Evolutionary conservation across 1,139 yeast species (phyloP), one percentile per base, ranked within the genome.

Genomic region (Protomyces inundatus): DNA sequence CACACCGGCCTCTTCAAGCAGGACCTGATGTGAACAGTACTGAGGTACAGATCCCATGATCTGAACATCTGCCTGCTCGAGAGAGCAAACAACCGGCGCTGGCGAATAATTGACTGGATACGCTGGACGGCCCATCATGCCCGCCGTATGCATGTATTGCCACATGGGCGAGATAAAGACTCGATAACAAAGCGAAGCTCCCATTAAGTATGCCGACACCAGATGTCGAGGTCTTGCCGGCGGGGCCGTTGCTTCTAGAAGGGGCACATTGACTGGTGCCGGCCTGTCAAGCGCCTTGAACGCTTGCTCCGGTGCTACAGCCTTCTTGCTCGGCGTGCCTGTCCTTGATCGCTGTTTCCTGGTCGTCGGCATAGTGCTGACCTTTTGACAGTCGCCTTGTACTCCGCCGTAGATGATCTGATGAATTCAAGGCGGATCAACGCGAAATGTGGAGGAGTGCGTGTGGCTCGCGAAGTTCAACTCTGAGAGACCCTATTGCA

Each of bases 21-120:
- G n/a, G 51, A 57, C 40, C 40, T 57, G 55, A 39, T 57, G 61
- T 33, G 48, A 54, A 16, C 61, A 57, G 32, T 48, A 57, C 40
- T 57, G 48, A n/a, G 61, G 61, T 14, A 54, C 61, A 50, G 48
- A 48, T 3, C 39, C 39, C 10, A 55, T 14, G 12, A 14, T 39
- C n/a, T 12, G 6, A 39, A 3, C 9, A 14, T n/a, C 12, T 12
- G 12, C 14, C 16, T 14, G 55, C 37, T 57, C 55, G n/a, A 57
- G 50, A n/a, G 61, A n/a, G 39, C 61, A 57, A n/a, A 46, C 6
- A 32, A 57, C 51, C n/a, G 39, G 55, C 3, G 46, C 37, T 9
- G 61, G 50, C 32, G 61, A 36, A 37, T 50, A 57, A 6, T 16
- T 23, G 10, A 54, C 51, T n/a, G 61, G 61, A 32, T 50, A 57